Percentiles rank a stretch among this genome's conserved stretches.
phyloP scores from a whole-genome alignment of 345 rosid genomes.

The Citrus cavaleriei region DNA sequence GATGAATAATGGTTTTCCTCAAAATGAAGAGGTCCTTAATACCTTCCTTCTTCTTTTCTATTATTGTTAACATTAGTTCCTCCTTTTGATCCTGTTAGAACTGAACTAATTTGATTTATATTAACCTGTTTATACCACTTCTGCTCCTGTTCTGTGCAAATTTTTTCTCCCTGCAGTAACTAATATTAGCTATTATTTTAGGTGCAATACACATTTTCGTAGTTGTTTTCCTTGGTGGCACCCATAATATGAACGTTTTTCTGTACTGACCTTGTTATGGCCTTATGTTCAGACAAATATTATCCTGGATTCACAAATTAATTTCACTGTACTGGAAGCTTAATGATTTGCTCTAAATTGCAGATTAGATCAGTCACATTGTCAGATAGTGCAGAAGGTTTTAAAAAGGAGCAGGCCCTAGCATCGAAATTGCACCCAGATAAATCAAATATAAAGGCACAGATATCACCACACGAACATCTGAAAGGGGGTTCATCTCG shows the following conservation, averaged over 20 bases:
- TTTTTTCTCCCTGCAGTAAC: background rate
- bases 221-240: background rate
- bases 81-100: background rate
- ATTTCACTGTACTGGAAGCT: background rate
- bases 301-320: background rate
- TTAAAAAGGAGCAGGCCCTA: slow-evolving; percentile 15
- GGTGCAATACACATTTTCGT: background rate
- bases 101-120: background rate
- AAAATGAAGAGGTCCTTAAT: slow-evolving; percentile 42
- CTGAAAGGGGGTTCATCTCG: slow-evolving; percentile 28
- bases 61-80: background rate
- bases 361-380: slow-evolving; percentile 48
- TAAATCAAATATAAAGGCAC: slow-evolving; percentile 19
- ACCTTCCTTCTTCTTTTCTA: background rate
- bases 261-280: background rate
- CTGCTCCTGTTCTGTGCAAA: background rate
- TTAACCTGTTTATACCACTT: slow-evolving; percentile 8
- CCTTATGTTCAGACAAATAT: background rate
- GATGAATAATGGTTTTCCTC: slow-evolving; percentile 43
- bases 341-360: slow-evolving; percentile 22
- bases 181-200: background rate
- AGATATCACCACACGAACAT: slow-evolving; percentile 18
- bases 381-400: slow-evolving; percentile 17
- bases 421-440: slow-evolving; percentile 27
- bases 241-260: background rate